phyloP scores from a whole-genome alignment of 768 basidiomycete species.

The Calocera viscosa region DNA sequence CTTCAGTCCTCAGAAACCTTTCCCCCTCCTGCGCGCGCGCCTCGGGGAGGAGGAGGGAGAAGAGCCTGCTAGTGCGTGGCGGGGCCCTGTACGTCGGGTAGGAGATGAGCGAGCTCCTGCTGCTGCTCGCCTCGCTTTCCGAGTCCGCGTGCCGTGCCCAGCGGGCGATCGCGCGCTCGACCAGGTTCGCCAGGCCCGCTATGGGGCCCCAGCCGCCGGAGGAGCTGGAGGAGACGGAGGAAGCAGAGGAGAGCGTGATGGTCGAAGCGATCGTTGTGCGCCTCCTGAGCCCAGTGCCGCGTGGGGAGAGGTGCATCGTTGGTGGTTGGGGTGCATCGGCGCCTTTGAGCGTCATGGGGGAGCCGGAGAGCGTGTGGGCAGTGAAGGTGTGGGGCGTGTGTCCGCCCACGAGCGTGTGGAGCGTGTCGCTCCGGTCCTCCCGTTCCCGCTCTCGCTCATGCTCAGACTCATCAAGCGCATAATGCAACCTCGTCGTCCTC shows the following conservation, averaged over 20 bases:
- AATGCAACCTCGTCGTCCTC: neutral
- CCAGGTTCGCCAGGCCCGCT: neutral
- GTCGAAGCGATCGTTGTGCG: neutral
- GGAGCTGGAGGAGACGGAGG: neutral
- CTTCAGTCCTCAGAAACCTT: neutral
- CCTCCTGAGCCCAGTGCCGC: neutral
- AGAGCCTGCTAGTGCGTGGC: neutral
- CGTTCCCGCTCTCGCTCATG: neutral
- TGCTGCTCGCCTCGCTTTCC: neutral
- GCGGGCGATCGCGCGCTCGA: slow-evolving; percentile 4
- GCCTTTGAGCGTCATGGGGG: neutral
- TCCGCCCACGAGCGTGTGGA: neutral
- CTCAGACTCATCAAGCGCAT: neutral
- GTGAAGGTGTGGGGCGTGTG: neutral
- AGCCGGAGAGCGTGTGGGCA: neutral
- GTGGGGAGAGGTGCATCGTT: neutral
- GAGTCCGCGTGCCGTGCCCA: neutral
- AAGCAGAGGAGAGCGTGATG: neutral
- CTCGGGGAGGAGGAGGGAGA: neutral
- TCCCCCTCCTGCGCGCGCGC: neutral
- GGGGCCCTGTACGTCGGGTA: neutral
- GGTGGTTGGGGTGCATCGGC: neutral
- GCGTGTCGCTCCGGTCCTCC: neutral
- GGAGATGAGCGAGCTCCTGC: neutral
- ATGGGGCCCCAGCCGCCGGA: neutral